These are phyloP conservation scores for Parasarocladium wereldwijsianum DNA, from an alignment of 2,329 filamentous ascomycete species.

Conservation along the genomic window DNA sequence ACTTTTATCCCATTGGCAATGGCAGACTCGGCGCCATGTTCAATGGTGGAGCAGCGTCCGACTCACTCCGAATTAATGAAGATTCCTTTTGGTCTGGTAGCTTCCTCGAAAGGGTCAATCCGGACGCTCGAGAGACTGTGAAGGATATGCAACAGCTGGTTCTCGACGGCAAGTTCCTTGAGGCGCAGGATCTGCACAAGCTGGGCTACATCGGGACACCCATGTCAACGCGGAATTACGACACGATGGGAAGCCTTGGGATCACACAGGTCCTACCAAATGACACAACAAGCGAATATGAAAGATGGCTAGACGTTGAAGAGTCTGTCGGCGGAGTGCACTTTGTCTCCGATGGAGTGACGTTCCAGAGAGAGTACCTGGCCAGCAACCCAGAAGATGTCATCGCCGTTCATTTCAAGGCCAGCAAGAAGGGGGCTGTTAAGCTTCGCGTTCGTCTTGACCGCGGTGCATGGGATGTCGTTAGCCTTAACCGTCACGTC, in stretches of 20 bases:
- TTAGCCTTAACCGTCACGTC: conserved; percentile 4
- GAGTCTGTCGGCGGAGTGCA: conserved; percentile 6
- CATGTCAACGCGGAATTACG: conserved; percentile 22
- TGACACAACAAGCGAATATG: conserved; percentile 14
- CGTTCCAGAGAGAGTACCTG: conserved; percentile 11
- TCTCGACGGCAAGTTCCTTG: conserved; percentile 19
- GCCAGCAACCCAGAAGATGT: conserved; percentile 12
- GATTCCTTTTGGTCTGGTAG: conserved; percentile 26
- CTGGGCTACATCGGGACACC: conserved; percentile 21
- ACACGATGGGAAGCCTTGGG: conserved; percentile 14
- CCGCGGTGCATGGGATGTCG: conserved; percentile 4
- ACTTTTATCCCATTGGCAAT: conserved; percentile 26
- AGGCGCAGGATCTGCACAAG: conserved; percentile 2
- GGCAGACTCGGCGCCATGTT: conserved; percentile 24
- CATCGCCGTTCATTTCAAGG: conserved; percentile 9
- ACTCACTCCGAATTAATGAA: conserved; percentile 28
- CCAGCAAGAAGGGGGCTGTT: conserved; percentile 7
- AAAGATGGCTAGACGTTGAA: conserved; percentile 9
- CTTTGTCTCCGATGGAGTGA: conserved; percentile 7
- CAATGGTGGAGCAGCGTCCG: conserved; percentile 18
- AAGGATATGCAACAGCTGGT: conserved; percentile 20
- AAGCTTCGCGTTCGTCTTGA: conserved; percentile 5
- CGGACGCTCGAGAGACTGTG: conserved; percentile 17
- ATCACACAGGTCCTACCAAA: conserved; percentile 7
- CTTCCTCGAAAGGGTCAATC: conserved; percentile 16